Evolutionary conservation across 257 asterid species (phyloP), one percentile per base, ranked within the genome.

Genomic region (Solanum phureja): DNA sequence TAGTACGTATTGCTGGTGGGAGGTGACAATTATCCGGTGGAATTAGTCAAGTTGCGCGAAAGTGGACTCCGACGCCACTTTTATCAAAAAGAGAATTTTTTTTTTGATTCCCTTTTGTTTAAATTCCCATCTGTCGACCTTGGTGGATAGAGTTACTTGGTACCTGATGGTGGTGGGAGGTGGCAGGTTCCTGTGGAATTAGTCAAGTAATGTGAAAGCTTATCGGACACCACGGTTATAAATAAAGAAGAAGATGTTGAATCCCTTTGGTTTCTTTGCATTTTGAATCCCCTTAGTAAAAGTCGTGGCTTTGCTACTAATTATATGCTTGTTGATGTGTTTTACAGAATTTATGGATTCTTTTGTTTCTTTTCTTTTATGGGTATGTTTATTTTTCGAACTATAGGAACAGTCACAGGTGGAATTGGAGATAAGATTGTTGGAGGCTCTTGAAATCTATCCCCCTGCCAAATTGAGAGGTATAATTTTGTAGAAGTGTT

Each of bases 381-480:
- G 29, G 24, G 83, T 40, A 69, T 84, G 31, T 64, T 83, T 82
- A 3, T 58, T 40, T 85, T 75, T 88, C 64, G 62, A 82, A 64
- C 84, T 85, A 56, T 86, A 97, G 99, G 99, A 95, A 87, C 90
- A 95, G 75, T 90, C 96, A 42, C 98, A 97, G 90, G 98, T 96
- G 88, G 99, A 97, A 90, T 89, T 97, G 93, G 99, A 96, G 90
- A 96, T 97, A 73, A 92, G 90, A 88, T 89, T 97, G 79, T 91
- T 97, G 84, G 96, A 95, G 93, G 98, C 99, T 83, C 96, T 97
- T 7, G 99, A 95, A 92, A 95, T 94, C 88, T 97, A 97, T 49
- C 99, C 99, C 86, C 98, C 95, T 29, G 91, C 96, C 89, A 96
- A 95, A 95, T 89, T 97, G 84, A 93, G 89, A 93, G 98, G 99